Percentiles rank a stretch among this genome's conserved stretches.
Evolutionary conservation across 441 rosid species (phyloP).

Genomic region (Brassica hybrid): DNA sequence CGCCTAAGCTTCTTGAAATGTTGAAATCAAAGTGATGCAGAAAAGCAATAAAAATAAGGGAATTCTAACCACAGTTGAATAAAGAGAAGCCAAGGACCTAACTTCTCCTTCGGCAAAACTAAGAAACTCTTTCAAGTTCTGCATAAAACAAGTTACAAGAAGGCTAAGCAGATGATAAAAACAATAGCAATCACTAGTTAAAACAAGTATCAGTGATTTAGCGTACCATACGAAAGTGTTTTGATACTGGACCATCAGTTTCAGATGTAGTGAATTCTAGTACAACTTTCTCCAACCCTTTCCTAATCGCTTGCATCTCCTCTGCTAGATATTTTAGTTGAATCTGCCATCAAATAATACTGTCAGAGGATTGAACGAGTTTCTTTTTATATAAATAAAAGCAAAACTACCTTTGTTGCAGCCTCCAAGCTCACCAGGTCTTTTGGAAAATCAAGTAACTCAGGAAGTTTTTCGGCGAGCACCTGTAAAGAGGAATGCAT

Average conservation of each 20-base stretch:
- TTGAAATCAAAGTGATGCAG: not conserved
- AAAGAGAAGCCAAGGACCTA: slow-evolving; percentile 65
- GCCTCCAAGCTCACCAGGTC: slow-evolving; percentile 69
- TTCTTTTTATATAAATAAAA: not conserved
- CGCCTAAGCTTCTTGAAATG: not conserved
- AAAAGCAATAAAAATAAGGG: slow-evolving; percentile 22
- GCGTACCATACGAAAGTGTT: slow-evolving; percentile 64
- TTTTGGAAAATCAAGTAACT: slow-evolving; percentile 61
- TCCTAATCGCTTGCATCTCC: slow-evolving; percentile 81
- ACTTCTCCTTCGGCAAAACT: slow-evolving; percentile 73
- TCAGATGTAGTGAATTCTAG: slow-evolving; percentile 68
- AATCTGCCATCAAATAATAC: slow-evolving; percentile 50
- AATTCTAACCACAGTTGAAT: slow-evolving; percentile 67
- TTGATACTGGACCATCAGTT: slow-evolving; percentile 67
- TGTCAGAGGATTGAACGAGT: slow-evolving; percentile 5
- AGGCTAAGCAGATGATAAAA: slow-evolving; percentile 6
- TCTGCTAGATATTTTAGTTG: slow-evolving; percentile 81
- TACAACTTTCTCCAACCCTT: slow-evolving; percentile 75
- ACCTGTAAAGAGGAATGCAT: slow-evolving; percentile 47
- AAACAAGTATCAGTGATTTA: slow-evolving; percentile 1
- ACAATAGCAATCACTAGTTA: not conserved
- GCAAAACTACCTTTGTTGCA: slow-evolving; percentile 57
- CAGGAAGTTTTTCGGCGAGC: slow-evolving; percentile 68
- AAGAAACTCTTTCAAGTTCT: slow-evolving; percentile 72
- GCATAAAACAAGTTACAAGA: slow-evolving; percentile 35